Evolutionary conservation across 2,329 filamentous ascomycete species (phyloP).

Genomic region (Sclerotinia borealis): DNA sequence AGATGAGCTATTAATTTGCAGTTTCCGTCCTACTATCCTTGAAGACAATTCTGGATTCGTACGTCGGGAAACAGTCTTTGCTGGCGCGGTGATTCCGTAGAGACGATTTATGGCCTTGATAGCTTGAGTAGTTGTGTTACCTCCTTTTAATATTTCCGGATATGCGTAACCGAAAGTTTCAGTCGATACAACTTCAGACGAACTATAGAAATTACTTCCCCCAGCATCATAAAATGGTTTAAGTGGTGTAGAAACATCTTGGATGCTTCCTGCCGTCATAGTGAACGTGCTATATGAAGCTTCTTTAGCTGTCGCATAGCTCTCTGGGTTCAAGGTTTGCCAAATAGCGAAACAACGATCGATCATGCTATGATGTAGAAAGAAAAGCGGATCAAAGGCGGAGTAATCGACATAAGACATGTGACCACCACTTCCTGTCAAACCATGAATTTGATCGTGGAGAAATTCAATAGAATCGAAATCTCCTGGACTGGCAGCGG

Average conservation of each 20-base stretch:
- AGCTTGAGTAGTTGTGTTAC: slow-evolving; percentile 55
- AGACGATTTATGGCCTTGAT: slow-evolving; percentile 54
- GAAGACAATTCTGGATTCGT: background rate
- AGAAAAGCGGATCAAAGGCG: slow-evolving; percentile 44
- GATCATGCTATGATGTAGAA: slow-evolving; percentile 50
- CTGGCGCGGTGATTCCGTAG: slow-evolving; percentile 28
- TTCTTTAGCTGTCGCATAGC: slow-evolving; percentile 32
- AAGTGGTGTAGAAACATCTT: slow-evolving; percentile 34
- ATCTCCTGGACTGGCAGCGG: slow-evolving; percentile 37
- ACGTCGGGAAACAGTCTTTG: background rate
- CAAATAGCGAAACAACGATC: slow-evolving; percentile 53
- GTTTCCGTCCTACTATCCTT: background rate
- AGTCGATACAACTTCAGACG: slow-evolving; percentile 18
- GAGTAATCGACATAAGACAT: slow-evolving; percentile 40
- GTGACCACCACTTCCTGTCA: slow-evolving; percentile 48
- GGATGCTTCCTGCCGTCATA: slow-evolving; percentile 15
- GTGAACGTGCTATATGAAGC: slow-evolving; percentile 33
- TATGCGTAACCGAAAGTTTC: slow-evolving; percentile 26
- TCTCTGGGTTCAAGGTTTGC: slow-evolving; percentile 39
- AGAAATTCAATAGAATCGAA: slow-evolving; percentile 61
- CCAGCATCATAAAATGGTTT: slow-evolving; percentile 33
- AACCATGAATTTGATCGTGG: slow-evolving; percentile 57
- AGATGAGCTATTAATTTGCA: slow-evolving; percentile 1
- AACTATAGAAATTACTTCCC: slow-evolving; percentile 39
- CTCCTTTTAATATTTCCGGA: slow-evolving; percentile 38